These are phyloP conservation scores for Artemisia annua DNA, from an alignment of 129 eudicot species.

Conservation along the genomic window DNA sequence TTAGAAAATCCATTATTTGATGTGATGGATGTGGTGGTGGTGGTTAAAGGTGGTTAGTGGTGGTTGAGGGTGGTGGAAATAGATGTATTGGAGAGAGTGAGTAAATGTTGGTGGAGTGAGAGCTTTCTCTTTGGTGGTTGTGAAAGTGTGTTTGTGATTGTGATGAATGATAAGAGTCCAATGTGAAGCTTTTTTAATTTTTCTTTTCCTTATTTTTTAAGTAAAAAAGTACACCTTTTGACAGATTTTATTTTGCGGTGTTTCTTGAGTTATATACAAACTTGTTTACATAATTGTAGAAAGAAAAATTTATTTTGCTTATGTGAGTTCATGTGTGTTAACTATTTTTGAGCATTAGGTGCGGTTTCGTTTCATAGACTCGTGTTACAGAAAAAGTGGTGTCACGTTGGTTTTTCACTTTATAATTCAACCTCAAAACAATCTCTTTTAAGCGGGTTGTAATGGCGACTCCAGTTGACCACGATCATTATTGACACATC, in stretches of 20 bases:
- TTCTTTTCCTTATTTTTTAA: neutral
- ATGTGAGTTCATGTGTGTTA: no score
- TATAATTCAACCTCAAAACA: no score
- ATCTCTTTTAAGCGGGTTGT: no score
- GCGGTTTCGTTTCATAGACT: no score
- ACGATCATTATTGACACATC: no score
- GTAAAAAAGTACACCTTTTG: conserved; percentile 28
- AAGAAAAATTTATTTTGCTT: neutral
- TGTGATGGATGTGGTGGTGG: conserved; percentile 15
- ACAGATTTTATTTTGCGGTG: conserved; percentile 13
- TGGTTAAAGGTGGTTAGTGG: conserved; percentile 19
- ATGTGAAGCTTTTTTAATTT: conserved; percentile 16
- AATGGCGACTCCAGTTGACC: no score
- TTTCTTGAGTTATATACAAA: conserved; percentile 5
- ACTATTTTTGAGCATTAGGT: no score
- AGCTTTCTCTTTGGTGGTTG: conserved; percentile 31
- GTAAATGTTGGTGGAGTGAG: conserved; percentile 36
- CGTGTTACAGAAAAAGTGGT: no score
- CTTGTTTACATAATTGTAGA: conserved; percentile 2
- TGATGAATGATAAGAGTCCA: conserved; percentile 32
- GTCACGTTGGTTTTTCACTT: no score
- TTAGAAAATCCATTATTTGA: conserved; percentile 42
- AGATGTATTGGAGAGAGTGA: conserved; percentile 4
- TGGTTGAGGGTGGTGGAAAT: conserved; percentile 13
- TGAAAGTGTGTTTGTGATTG: conserved; percentile 17